Evolutionary conservation across 2,329 filamentous ascomycete genomes (phyloP).

Genomic region (Plenodomus biglobosus): DNA sequence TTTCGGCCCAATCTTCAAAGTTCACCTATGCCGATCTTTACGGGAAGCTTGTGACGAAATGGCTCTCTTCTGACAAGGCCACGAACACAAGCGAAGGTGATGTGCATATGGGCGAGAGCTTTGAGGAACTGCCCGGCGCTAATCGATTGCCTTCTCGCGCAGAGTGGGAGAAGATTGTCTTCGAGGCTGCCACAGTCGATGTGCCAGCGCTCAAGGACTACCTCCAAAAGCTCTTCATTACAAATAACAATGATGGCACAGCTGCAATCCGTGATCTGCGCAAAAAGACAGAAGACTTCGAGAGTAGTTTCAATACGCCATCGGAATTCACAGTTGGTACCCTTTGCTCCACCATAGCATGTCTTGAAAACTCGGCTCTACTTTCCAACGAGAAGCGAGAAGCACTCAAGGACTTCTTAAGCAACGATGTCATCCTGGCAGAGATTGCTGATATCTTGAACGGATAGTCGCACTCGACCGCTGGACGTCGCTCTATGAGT

Average conservation of each 20-base stretch:
- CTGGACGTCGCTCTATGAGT: conserved; percentile 40
- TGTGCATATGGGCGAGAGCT: conserved; percentile 30
- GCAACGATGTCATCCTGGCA: conserved; percentile 33
- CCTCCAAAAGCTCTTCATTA: conserved; percentile 26
- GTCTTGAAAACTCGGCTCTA: conserved; percentile 50
- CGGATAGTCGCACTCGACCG: conserved; percentile 28
- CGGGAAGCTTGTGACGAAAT: conserved; percentile 41
- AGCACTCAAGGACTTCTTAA: conserved; percentile 36
- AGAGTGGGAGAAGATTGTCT: conserved; percentile 38
- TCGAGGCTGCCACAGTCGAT: conserved; percentile 31
- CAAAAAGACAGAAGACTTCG: conserved; percentile 22
- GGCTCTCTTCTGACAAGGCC: conserved; percentile 35
- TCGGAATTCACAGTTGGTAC: conserved; percentile 38
- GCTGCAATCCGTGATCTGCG: conserved; percentile 22
- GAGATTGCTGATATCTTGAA: conserved; percentile 39
- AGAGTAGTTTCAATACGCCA: conserved; percentile 17
- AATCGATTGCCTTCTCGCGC: conserved; percentile 33
- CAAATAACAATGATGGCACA: conserved; percentile 18
- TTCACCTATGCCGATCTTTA: conserved; percentile 41
- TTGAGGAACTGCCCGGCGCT: conserved; percentile 35
- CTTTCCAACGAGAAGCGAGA: conserved; percentile 46
- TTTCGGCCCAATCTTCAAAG: conserved; percentile 41
- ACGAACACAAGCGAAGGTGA: conserved; percentile 16
- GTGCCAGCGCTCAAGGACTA: conserved; percentile 22
- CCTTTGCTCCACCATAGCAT: conserved; percentile 47